phyloP scores from a whole-genome alignment of 768 basidiomycete genomes.

The Podaxis rugospora region DNA sequence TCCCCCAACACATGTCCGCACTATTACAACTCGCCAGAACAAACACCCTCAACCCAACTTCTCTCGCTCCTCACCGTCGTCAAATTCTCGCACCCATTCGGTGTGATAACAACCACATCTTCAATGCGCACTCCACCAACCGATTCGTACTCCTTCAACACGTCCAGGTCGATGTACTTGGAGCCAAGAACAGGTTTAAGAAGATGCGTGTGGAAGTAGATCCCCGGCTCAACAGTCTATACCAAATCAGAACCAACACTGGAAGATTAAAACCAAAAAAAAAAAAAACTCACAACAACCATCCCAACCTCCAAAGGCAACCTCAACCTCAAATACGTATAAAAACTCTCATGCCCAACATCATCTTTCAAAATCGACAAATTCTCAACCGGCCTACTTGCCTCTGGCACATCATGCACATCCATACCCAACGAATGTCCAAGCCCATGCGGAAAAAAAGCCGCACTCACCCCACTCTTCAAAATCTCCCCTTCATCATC shows the following conservation, averaged over 20 bases:
- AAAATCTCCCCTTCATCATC: conserved; percentile 65
- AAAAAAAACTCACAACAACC: conserved; percentile 66
- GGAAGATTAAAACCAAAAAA: background rate
- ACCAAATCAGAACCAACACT: background rate
- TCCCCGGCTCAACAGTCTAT: conserved; percentile 88
- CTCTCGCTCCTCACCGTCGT: conserved; percentile 83
- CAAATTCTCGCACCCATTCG: conserved; percentile 73
- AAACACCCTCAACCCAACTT: conserved; percentile 78
- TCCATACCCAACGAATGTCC: conserved; percentile 92
- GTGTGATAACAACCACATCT: conserved; percentile 81
- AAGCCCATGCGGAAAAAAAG: conserved; percentile 93
- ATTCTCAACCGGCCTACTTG: conserved; percentile 67
- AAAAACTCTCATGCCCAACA: conserved; percentile 59
- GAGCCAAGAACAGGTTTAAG: conserved; percentile 62
- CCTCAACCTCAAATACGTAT: conserved; percentile 75
- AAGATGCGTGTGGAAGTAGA: conserved; percentile 81
- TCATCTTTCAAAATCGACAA: conserved; percentile 38
- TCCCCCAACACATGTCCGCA: background rate
- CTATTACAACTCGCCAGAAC: conserved; percentile 50
- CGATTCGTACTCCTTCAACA: conserved; percentile 65
- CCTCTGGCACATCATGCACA: conserved; percentile 86
- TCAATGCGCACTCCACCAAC: conserved; percentile 95
- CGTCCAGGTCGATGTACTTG: conserved; percentile 62
- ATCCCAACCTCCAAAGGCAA: conserved; percentile 71
- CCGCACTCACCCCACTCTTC: conserved; percentile 68